Evolutionary conservation across 352 stramenopile species (phyloP).

Genomic region (Phytopythium oedochilum): DNA sequence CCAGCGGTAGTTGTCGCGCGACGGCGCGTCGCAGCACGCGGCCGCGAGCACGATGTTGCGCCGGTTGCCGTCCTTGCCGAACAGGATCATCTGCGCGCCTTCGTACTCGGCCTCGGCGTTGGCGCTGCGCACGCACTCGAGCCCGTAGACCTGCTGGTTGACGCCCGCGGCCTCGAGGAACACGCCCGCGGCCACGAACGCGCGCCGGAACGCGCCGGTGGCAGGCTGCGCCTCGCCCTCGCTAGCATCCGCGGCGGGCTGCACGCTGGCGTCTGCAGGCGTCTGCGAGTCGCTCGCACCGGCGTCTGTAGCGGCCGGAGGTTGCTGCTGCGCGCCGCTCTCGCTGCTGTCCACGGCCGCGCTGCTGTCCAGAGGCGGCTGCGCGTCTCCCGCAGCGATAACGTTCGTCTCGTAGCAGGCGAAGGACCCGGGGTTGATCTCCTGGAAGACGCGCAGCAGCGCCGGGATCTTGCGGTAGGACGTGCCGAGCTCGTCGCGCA

Average conservation of each 20-base stretch:
- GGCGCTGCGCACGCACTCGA: slow-evolving; percentile 29
- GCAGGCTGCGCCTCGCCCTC: too few relatives aligned
- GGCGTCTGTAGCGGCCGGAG: neutral
- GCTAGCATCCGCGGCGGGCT: too few relatives aligned
- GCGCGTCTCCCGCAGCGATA: too few relatives aligned
- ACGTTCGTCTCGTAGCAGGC: slow-evolving; percentile 11
- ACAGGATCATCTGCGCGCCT: slow-evolving; percentile 38
- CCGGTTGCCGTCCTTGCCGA: slow-evolving; percentile 52
- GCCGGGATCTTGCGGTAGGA: slow-evolving; percentile 41
- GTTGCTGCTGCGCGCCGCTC: too few relatives aligned
- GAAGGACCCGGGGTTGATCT: slow-evolving; percentile 33
- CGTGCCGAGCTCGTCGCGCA: slow-evolving; percentile 24
- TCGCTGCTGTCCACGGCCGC: too few relatives aligned
- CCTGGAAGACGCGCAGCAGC: slow-evolving; percentile 26
- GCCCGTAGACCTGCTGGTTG: slow-evolving; percentile 54
- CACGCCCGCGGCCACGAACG: slow-evolving; percentile 42
- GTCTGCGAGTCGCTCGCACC: slow-evolving; percentile 14
- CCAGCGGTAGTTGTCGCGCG: slow-evolving; percentile 42
- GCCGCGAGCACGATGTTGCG: slow-evolving; percentile 33
- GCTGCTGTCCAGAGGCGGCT: too few relatives aligned
- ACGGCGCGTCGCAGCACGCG: slow-evolving; percentile 29
- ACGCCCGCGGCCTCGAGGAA: slow-evolving; percentile 29
- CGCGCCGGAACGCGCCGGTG: slow-evolving; percentile 29
- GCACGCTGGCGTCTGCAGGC: too few relatives aligned
- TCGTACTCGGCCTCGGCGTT: slow-evolving; percentile 30